phyloP scores from a whole-genome alignment of 352 stramenopile species.

The Pythium coloratum region DNA sequence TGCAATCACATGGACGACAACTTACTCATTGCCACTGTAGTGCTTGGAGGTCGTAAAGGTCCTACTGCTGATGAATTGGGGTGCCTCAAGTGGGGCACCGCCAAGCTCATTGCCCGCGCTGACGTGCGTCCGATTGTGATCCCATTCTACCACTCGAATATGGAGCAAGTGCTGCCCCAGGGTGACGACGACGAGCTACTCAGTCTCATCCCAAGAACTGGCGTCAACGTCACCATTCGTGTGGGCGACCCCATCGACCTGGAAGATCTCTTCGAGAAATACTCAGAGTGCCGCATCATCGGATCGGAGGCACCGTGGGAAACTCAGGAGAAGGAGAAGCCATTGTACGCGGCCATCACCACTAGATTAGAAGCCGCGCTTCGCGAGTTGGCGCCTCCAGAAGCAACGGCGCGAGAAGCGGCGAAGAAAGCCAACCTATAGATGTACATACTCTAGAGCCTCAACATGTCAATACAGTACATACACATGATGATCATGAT shows the following conservation, averaged over 20 bases:
- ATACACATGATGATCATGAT: too few relatives aligned
- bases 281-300: conserved; percentile 43
- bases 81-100: conserved; percentile 85
- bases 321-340: conserved; percentile 65
- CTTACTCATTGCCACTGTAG: conserved; percentile 23
- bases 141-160: conserved; percentile 86
- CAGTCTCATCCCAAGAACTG: conserved; percentile 53
- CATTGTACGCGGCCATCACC: conserved; percentile 84
- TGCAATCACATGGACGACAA: background rate
- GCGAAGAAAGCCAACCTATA: background rate
- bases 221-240: conserved; percentile 53
- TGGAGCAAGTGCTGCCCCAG: conserved; percentile 87
- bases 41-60: conserved; percentile 64
- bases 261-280: conserved; percentile 78
- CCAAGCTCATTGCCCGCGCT: conserved; percentile 82
- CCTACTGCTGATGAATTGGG: conserved; percentile 72
- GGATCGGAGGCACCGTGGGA: conserved; percentile 48
- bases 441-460: background rate
- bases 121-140: conserved; percentile 71
- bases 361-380: conserved; percentile 81
- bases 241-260: conserved; percentile 81
- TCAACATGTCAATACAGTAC: background rate
- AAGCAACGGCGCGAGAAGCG: background rate
- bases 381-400: conserved; percentile 42
- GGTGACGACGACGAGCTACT: conserved; percentile 73